These are phyloP conservation scores for Podospora conica DNA, from an alignment of 495 filamentous ascomycete genomes.

Conservation along the genomic window DNA sequence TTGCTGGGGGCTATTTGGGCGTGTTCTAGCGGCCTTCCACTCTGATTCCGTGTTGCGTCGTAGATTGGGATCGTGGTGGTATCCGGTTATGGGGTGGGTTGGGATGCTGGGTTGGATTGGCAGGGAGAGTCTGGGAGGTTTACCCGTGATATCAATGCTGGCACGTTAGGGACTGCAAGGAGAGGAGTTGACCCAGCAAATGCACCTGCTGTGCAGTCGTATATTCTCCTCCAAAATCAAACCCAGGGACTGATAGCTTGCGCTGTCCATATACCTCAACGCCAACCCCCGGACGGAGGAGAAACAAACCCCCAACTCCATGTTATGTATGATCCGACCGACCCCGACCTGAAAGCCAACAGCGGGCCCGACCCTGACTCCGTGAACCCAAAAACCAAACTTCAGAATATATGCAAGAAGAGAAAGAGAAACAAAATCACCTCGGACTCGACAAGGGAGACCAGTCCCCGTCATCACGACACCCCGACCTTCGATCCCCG, in stretches of 20 bases:
- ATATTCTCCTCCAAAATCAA: background rate
- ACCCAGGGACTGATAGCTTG: background rate
- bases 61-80: background rate
- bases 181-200: background rate
- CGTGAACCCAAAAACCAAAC: background rate
- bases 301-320: background rate
- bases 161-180: background rate
- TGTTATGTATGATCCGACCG: background rate
- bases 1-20: background rate
- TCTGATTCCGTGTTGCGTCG: background rate
- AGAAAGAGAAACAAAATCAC: background rate
- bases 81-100: background rate
- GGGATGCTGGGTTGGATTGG: too few species aligned
- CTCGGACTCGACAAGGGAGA: constrained; percentile 5
- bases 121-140: background rate
- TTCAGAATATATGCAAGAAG: background rate
- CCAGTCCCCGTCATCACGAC: constrained; percentile 5
- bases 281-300: background rate
- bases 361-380: background rate
- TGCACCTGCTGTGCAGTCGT: background rate
- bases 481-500: background rate
- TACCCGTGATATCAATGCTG: too few species aligned
- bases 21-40: background rate
- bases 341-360: background rate
- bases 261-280: background rate